Conservation (phyloP, 1,284 basidiomycete species). For the Rhodotorula sp. region DNA sequence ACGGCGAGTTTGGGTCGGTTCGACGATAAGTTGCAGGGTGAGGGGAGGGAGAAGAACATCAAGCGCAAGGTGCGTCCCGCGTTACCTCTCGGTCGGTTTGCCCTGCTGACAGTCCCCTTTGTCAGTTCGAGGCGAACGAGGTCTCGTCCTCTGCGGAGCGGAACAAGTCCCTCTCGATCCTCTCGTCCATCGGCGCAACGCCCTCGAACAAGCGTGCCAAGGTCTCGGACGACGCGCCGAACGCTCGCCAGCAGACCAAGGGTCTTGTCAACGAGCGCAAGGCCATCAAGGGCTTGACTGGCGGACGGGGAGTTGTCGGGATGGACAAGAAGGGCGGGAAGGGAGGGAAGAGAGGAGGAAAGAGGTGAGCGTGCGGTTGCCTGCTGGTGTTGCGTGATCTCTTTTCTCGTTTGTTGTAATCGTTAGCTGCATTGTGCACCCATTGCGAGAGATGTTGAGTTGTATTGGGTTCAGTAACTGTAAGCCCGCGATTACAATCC, state of each 20-base stretch:
- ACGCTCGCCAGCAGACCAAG: conserved; percentile 51
- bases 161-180: conserved; percentile 67
- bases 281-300: conserved; percentile 58
- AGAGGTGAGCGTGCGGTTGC: conserved; percentile 10
- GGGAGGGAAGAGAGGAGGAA: conserved; percentile 10
- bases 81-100: conserved; percentile 5
- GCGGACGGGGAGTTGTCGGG: conserved; percentile 31
- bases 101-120: neutral
- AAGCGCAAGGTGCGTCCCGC: conserved; percentile 77
- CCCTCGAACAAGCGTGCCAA: conserved; percentile 62
- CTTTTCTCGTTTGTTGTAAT: neutral
- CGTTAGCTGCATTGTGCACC: neutral
- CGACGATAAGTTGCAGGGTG: conserved; percentile 83
- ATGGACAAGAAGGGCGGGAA: conserved; percentile 26
- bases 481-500: neutral
- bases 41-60: conserved; percentile 79
- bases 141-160: conserved; percentile 66
- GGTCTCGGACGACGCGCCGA: conserved; percentile 49
- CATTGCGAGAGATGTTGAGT: neutral
- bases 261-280: conserved; percentile 77
- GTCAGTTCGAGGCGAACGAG: conserved; percentile 79
- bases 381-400: neutral
- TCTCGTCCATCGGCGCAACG: conserved; percentile 71
- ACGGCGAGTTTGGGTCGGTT: conserved; percentile 89
- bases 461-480: neutral